A percentile compares a stretch with the other conserved stretches of the same genome.
These are phyloP conservation scores for Kregervanrija pseudodelftensis DNA, from an alignment of 805 yeast genomes.

Conservation along the genomic window DNA sequence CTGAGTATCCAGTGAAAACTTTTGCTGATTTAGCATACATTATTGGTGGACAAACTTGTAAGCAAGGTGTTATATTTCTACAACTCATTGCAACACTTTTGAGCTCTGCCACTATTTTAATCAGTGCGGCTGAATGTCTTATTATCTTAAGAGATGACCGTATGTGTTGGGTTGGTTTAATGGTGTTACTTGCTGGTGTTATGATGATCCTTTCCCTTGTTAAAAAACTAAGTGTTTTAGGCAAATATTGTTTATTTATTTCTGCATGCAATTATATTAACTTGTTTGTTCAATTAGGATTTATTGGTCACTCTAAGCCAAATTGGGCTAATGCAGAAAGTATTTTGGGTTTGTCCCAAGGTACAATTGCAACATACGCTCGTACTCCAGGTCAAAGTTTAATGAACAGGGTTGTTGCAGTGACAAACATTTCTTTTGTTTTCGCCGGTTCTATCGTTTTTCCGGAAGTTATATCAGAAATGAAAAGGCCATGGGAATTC, in stretches of 20 bases:
- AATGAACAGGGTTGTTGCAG: slow-evolving; percentile 29
- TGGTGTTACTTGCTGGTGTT: slow-evolving; percentile 32
- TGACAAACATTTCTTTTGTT: slow-evolving; percentile 40
- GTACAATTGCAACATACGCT: slow-evolving; percentile 13
- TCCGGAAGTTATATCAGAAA: slow-evolving; percentile 41
- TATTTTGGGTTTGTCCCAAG: slow-evolving; percentile 15
- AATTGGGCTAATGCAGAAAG: slow-evolving; percentile 16
- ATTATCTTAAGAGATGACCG: slow-evolving; percentile 28
- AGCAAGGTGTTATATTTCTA: slow-evolving; percentile 26
- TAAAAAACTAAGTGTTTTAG: slow-evolving; percentile 31
- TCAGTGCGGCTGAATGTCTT: slow-evolving; percentile 34
- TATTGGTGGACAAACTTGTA: slow-evolving; percentile 26
- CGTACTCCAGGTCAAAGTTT: slow-evolving; percentile 13
- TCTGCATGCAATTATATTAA: slow-evolving; percentile 14
- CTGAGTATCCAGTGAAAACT: slow-evolving; percentile 35
- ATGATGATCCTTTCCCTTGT: slow-evolving; percentile 37
- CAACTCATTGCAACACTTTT: slow-evolving; percentile 34
- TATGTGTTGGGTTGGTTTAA: slow-evolving; percentile 33
- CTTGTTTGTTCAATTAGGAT: slow-evolving; percentile 14
- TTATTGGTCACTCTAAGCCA: slow-evolving; percentile 9
- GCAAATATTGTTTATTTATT: slow-evolving; percentile 14
- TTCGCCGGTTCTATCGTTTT: slow-evolving; percentile 47
- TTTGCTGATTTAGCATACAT: slow-evolving; percentile 36
- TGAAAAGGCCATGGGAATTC: slow-evolving; percentile 41
- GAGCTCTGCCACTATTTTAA: slow-evolving; percentile 32